These are phyloP conservation scores for Lodderomyces theae DNA, from an alignment of 1,139 yeast genomes.

Conservation along the genomic window DNA sequence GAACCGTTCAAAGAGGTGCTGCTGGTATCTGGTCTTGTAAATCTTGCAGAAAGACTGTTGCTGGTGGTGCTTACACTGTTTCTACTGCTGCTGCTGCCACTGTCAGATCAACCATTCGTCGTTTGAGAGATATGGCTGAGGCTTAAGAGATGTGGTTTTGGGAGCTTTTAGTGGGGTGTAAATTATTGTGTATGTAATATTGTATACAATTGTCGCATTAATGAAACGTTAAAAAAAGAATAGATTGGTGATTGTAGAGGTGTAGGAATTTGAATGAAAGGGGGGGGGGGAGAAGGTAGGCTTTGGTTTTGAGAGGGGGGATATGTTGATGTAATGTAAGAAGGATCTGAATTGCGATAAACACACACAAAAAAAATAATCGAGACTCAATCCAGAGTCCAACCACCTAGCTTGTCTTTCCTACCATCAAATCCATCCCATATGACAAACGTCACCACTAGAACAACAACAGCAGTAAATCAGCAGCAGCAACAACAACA, in stretches of 20 bases:
- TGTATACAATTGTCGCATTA: constrained; percentile 2
- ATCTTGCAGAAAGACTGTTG: constrained; percentile 93
- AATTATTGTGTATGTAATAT: not conserved
- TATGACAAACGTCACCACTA: too few species aligned
- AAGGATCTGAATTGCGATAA: too few species aligned
- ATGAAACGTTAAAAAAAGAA: constrained; percentile 2
- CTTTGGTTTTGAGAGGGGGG: not conserved
- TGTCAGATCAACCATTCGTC: constrained; percentile 99
- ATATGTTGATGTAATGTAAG: too few species aligned
- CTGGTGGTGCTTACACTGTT: constrained; percentile 99
- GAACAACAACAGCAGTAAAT: too few species aligned
- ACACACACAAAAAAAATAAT: too few species aligned
- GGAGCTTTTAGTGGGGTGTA: not conserved
- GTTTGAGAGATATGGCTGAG: constrained; percentile 99
- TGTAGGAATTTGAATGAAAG: not conserved
- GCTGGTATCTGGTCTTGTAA: constrained; percentile 99
- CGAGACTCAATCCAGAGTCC: too few species aligned
- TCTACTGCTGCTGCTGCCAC: constrained; percentile 99
- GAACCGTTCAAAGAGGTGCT: constrained; percentile 96
- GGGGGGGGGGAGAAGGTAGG: not conserved
- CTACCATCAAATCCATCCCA: too few species aligned
- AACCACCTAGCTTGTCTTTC: too few species aligned
- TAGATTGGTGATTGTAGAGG: not conserved
- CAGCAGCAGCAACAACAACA: too few species aligned
- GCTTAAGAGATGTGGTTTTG: constrained; percentile 68